Percentiles rank a stretch among this genome's conserved stretches.
Evolutionary conservation across 306 rosid genomes (phyloP).

Genomic region (Geum urbanum): DNA sequence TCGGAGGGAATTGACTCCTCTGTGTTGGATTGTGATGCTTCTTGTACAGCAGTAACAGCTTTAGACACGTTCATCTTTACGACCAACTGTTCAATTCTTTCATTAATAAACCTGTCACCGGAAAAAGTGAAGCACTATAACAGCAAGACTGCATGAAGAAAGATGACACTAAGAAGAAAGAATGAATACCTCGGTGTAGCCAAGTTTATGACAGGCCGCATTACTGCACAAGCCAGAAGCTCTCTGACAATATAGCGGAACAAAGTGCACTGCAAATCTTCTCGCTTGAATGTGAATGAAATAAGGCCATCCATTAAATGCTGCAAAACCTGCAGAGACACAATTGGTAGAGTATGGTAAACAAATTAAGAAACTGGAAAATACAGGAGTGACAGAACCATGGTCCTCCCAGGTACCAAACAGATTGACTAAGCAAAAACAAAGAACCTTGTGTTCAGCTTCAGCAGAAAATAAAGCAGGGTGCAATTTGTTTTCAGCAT

Average conservation of each 20-base stretch:
- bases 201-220: conserved; percentile 80
- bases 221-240: conserved; percentile 94
- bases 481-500: conserved; percentile 80
- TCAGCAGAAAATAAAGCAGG: conserved; percentile 97
- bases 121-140: conserved; percentile 30
- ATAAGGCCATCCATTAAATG: conserved; percentile 88
- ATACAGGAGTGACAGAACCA: conserved; percentile 14
- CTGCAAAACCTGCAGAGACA: conserved; percentile 76
- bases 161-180: conserved; percentile 23
- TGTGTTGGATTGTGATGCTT: conserved; percentile 40
- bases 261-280: conserved; percentile 81
- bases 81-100: conserved; percentile 76
- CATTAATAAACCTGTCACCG: conserved; percentile 85
- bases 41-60: conserved; percentile 36
- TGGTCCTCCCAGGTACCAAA: conserved; percentile 18
- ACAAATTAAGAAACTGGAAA: conserved; percentile 16
- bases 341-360: conserved; percentile 30
- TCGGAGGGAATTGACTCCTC: conserved; percentile 59
- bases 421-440: conserved; percentile 22
- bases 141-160: conserved; percentile 11
- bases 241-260: conserved; percentile 80
- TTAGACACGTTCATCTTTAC: conserved; percentile 61
- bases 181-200: conserved; percentile 77
- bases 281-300: conserved; percentile 66
- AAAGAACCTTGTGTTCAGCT: conserved; percentile 91